Percentiles rank a stretch among this genome's conserved stretches.
These are phyloP conservation scores for Torulaspora delbrueckii DNA, from an alignment of 805 yeast genomes.

Conservation along the genomic window DNA sequence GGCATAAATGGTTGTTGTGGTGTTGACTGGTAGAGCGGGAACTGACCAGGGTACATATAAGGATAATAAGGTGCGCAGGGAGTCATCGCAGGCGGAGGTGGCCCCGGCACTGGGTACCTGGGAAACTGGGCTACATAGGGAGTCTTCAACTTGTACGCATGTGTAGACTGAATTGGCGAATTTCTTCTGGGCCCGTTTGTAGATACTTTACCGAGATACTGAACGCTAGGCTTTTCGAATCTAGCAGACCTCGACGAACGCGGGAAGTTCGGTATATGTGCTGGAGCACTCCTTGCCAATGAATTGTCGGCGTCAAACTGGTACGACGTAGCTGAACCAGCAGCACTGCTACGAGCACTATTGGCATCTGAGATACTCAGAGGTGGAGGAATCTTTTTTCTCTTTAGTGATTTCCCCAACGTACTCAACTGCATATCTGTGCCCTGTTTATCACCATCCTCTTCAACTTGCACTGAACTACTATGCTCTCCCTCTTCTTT, in stretches of 20 bases:
- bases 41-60: constrained; percentile 7
- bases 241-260: constrained; percentile 4
- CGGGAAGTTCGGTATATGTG: constrained; percentile 24
- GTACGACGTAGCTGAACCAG: constrained; percentile 2
- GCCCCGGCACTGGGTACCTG: constrained; percentile 6
- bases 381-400: constrained; percentile 30
- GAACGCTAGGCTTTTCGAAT: constrained; percentile 28
- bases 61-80: constrained; percentile 6
- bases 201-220: constrained; percentile 25
- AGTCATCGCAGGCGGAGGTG: constrained; percentile 10
- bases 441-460: not conserved
- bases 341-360: not conserved
- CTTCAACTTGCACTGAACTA: constrained; percentile 4
- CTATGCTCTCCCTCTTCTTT: constrained; percentile 2
- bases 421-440: constrained; percentile 5
- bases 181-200: not conserved
- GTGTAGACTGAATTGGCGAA: constrained; percentile 5
- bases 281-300: constrained; percentile 25
- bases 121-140: constrained; percentile 13
- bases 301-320: not conserved
- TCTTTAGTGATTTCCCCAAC: constrained; percentile 22
- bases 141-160: constrained; percentile 13
- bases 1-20: constrained; percentile 4
- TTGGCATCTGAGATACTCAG: constrained; percentile 11
- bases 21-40: constrained; percentile 10